A percentile compares a stretch with the other conserved stretches of the same genome.
These are phyloP conservation scores for Millerozyma miso DNA, from an alignment of 805 yeast genomes.

Conservation along the genomic window DNA sequence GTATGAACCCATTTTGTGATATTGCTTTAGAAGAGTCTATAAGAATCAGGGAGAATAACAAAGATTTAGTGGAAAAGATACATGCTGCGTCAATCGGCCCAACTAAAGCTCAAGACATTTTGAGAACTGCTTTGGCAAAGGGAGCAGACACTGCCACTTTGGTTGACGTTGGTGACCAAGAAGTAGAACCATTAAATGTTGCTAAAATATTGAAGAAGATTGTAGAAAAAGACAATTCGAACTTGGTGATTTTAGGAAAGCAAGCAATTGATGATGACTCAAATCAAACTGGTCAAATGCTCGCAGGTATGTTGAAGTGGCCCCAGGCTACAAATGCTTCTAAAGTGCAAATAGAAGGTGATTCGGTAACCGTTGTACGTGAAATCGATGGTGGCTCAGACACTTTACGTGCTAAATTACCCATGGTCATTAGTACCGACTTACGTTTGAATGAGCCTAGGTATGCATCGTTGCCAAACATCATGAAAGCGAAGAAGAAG, in stretches of 20 bases:
- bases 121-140: constrained; percentile 88
- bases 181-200: constrained; percentile 81
- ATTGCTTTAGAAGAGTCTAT: constrained; percentile 96
- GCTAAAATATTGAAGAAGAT: constrained; percentile 79
- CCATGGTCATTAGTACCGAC: constrained; percentile 87
- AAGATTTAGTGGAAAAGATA: constrained; percentile 66
- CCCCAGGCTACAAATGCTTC: constrained; percentile 96
- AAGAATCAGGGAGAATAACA: constrained; percentile 63
- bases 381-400: constrained; percentile 97
- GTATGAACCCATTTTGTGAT: constrained; percentile 96
- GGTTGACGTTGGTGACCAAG: constrained; percentile 68
- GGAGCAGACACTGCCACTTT: constrained; percentile 88
- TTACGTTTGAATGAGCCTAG: constrained; percentile 92
- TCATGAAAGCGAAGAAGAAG: constrained; percentile 98
- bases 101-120: constrained; percentile 77
- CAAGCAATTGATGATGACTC: constrained; percentile 96
- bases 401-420: constrained; percentile 70
- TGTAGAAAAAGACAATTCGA: constrained; percentile 65
- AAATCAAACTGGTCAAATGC: constrained; percentile 94
- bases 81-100: constrained; percentile 94
- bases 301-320: constrained; percentile 92
- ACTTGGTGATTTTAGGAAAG: constrained; percentile 86
- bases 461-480: constrained; percentile 90
- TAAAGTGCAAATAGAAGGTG: constrained; percentile 62
- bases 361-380: constrained; percentile 68